Evolutionary conservation across 225 moss, liverwort and hornwort genomes (phyloP).

Genomic region (Physcomitrium patens): DNA sequence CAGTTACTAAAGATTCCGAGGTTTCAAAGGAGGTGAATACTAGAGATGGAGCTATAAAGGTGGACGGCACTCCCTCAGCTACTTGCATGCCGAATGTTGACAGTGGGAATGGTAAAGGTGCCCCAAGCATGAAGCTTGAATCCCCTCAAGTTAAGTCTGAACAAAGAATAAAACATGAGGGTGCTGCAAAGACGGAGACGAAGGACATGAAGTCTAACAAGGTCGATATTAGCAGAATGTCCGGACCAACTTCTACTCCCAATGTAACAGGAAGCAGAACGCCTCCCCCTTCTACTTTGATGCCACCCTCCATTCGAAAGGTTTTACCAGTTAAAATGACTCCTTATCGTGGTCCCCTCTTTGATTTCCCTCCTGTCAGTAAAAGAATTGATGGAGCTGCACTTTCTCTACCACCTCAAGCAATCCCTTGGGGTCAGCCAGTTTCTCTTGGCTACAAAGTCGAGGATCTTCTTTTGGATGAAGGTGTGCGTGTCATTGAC

Average conservation of each 20-base stretch:
- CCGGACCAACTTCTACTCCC: slow-evolving; percentile 37
- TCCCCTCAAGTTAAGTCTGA: slow-evolving; percentile 43
- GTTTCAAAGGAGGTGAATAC: slow-evolving; percentile 37
- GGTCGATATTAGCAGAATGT: slow-evolving; percentile 37
- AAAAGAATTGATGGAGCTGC: slow-evolving; percentile 71
- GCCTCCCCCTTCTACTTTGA: slow-evolving; percentile 41
- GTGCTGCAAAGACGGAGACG: slow-evolving; percentile 41
- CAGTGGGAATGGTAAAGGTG: slow-evolving; percentile 44
- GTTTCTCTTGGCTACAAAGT: slow-evolving; percentile 86
- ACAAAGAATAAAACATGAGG: slow-evolving; percentile 45
- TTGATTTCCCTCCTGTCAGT: slow-evolving; percentile 75
- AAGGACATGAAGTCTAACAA: slow-evolving; percentile 37
- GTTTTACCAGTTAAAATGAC: slow-evolving; percentile 47
- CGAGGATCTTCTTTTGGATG: slow-evolving; percentile 84
- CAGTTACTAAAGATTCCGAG: slow-evolving; percentile 36
- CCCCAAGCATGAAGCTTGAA: slow-evolving; percentile 46
- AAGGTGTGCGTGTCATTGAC: slow-evolving; percentile 90
- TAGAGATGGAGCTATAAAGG: slow-evolving; percentile 46
- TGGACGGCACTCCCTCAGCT: slow-evolving; percentile 21
- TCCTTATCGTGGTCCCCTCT: slow-evolving; percentile 85
- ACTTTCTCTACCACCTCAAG: slow-evolving; percentile 63
- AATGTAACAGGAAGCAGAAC: slow-evolving; percentile 48
- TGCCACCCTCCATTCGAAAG: slow-evolving; percentile 49
- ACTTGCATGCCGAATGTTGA: slow-evolving; percentile 27
- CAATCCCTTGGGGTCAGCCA: slow-evolving; percentile 80